These are phyloP conservation scores for Zangia roseola DNA, from an alignment of 768 basidiomycete genomes.

Conservation along the genomic window DNA sequence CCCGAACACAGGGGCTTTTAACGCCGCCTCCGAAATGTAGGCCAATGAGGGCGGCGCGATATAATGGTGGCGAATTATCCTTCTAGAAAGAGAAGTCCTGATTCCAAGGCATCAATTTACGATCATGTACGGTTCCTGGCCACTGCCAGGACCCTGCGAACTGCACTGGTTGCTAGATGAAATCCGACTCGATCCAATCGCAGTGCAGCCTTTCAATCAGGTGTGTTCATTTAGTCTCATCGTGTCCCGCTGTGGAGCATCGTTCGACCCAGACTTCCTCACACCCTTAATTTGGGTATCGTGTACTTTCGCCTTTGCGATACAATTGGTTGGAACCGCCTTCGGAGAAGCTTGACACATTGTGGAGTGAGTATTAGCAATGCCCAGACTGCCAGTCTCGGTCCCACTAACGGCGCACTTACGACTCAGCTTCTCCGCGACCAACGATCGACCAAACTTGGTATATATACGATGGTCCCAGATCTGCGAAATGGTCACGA, in stretches of 20 bases:
- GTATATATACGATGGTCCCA: conserved; percentile 1
- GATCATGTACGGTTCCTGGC: conserved; percentile 14
- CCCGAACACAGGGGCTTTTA: conserved; percentile 3
- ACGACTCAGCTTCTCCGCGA: conserved; percentile 7
- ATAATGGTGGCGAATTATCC: conserved; percentile 3
- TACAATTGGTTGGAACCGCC: background rate
- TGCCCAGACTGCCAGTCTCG: conserved; percentile 3
- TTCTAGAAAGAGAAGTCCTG: conserved; percentile 12
- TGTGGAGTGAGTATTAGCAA: conserved; percentile 16
- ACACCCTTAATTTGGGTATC: background rate
- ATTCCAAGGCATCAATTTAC: conserved; percentile 1
- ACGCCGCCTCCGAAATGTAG: conserved; percentile 12
- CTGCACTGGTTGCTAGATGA: conserved; percentile 1
- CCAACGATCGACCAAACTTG: conserved; percentile 5
- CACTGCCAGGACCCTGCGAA: conserved; percentile 13
- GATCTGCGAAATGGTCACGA: conserved; percentile 2
- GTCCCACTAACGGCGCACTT: background rate
- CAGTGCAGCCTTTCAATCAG: conserved; percentile 4
- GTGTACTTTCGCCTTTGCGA: background rate
- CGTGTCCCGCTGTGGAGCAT: background rate
- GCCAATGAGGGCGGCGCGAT: conserved; percentile 21
- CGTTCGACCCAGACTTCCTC: background rate
- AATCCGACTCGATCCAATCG: background rate
- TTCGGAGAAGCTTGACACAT: conserved; percentile 1
- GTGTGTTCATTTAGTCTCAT: conserved; percentile 2